Percentiles rank a stretch among this genome's conserved stretches.
Evolutionary conservation across 352 stramenopile genomes (phyloP).

Genomic region (Lagenidium giganteum): DNA sequence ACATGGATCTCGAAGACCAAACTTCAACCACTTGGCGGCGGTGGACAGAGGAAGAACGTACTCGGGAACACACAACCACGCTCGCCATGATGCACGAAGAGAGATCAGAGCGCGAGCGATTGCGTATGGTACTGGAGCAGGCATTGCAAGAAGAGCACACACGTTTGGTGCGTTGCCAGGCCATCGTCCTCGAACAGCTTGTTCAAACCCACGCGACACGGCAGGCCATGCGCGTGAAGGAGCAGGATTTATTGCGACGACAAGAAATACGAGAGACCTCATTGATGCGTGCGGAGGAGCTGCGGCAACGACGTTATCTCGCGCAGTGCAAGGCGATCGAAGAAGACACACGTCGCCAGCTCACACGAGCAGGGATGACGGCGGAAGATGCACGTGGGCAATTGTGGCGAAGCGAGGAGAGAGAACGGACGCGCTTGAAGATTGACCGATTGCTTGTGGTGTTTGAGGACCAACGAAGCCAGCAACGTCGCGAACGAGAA

Average conservation of each 20-base stretch:
- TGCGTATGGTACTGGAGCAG: no score
- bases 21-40: no score
- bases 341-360: conserved; percentile 11
- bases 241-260: conserved; percentile 15
- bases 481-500: no score
- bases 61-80: no score
- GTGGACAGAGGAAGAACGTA: no score
- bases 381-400: conserved; percentile 22
- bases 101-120: no score
- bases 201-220: conserved; percentile 6
- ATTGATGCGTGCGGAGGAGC: conserved; percentile 48
- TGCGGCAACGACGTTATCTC: conserved; percentile 18
- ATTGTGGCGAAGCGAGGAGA: conserved; percentile 1
- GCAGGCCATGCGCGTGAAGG: conserved; percentile 10
- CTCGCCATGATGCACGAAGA: conserved; percentile 9
- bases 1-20: conserved; percentile 10
- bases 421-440: background rate
- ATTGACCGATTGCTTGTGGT: no score
- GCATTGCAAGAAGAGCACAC: no score
- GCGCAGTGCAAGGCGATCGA: conserved; percentile 14
- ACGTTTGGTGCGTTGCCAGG: no score
- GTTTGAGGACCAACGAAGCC: no score
- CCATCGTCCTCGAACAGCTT: no score
- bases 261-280: conserved; percentile 27
- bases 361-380: conserved; percentile 26